These are phyloP conservation scores for Dalbergia oliveri DNA, from an alignment of 306 rosid species.

Conservation along the genomic window DNA sequence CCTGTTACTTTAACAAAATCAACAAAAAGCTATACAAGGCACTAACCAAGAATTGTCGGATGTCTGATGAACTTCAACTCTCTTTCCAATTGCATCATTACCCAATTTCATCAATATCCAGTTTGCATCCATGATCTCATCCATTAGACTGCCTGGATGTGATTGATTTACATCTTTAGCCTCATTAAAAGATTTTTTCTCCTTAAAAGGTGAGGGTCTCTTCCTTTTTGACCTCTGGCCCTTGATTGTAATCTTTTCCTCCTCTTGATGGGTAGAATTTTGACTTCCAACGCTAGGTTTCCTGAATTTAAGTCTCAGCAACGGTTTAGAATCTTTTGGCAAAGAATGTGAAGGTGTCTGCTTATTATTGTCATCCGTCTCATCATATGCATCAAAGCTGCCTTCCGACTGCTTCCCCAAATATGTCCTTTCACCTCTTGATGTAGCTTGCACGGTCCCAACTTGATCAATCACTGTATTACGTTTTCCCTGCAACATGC, in stretches of 20 bases:
- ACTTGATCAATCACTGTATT: conserved; percentile 47
- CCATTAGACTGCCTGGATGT: conserved; percentile 66
- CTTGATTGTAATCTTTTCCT: conserved; percentile 78
- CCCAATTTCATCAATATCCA: conserved; percentile 97
- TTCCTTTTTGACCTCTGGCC: conserved; percentile 98
- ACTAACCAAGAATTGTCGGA: conserved; percentile 91
- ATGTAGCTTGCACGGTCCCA: conserved; percentile 47
- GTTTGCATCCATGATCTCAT: conserved; percentile 93
- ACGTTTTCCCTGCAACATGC: conserved; percentile 54
- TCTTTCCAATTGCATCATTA: conserved; percentile 94
- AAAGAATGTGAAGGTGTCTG: conserved; percentile 62
- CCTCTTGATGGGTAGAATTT: conserved; percentile 71
- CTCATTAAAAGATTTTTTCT: conserved; percentile 63
- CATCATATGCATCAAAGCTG: conserved; percentile 57
- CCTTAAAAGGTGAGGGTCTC: conserved; percentile 80
- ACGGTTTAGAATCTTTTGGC: conserved; percentile 82
- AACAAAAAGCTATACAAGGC: conserved; percentile 28
- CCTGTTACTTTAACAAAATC: background rate
- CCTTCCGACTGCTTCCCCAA: conserved; percentile 70
- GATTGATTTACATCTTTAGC: conserved; percentile 59
- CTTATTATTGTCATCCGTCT: conserved; percentile 55
- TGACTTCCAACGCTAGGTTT: conserved; percentile 76
- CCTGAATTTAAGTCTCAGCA: conserved; percentile 82
- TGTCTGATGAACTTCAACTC: conserved; percentile 93
- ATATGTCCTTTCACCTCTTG: conserved; percentile 59